Conservation (phyloP, 2,329 filamentous ascomycete species). For the Botrytis fragariae region DNA sequence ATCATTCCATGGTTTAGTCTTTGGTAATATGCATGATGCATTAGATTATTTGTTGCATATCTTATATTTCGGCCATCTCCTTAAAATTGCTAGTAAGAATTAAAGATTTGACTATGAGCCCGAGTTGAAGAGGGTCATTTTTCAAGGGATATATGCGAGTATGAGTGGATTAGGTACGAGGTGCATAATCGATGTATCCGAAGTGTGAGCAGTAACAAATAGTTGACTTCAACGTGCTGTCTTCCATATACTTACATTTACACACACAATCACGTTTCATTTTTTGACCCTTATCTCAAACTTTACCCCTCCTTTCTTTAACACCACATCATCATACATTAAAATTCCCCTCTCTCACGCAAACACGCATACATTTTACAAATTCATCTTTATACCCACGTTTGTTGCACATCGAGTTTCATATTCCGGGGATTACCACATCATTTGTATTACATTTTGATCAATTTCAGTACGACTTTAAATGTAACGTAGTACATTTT, state of each 20-base stretch:
- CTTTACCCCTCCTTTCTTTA: background rate
- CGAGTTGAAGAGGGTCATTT: background rate
- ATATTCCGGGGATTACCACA: background rate
- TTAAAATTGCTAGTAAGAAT: background rate
- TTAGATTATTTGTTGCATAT: background rate
- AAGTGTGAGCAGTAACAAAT: background rate
- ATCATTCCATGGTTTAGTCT: conserved; percentile 11
- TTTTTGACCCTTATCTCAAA: background rate
- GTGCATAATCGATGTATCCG: background rate
- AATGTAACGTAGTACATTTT: background rate
- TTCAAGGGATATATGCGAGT: background rate
- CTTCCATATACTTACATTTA: background rate
- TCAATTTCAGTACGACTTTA: background rate
- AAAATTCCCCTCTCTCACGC: background rate
- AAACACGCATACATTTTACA: background rate
- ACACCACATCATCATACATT: background rate
- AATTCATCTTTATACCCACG: background rate
- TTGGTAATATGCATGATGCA: background rate
- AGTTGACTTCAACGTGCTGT: no score
- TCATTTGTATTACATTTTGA: background rate
- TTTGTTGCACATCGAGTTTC: conserved; percentile 17
- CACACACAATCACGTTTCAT: background rate
- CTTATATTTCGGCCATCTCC: background rate
- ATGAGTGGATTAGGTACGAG: background rate
- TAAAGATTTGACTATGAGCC: background rate